Evolutionary conservation across 2,329 filamentous ascomycete genomes (phyloP), one percentile per base, ranked within the genome.

Genomic region (Leptographium lundbergii): DNA sequence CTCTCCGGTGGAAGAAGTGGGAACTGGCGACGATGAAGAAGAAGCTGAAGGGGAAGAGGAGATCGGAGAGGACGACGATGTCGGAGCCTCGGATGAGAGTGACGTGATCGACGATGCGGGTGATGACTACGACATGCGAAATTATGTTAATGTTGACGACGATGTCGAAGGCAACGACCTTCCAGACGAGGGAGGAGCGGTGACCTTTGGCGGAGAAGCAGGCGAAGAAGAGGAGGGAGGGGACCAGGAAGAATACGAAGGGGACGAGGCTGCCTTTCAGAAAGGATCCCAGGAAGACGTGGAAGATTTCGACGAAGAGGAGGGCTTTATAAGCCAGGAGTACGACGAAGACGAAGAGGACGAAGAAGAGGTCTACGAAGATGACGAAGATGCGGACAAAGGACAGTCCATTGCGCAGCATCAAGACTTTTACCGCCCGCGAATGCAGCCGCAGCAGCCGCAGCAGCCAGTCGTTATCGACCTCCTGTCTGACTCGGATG

Each of bases 401-500:
- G 56, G 56, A n/a, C 17, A 32, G n/a, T 24, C 29, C 48, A 34
- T n/a, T 3, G 22, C 24, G 22, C 22, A 55, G 9, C 53, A 25
- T 22, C 6, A 34, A 9, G 22, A 19, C 25, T 27, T 27, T 10
- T 29, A 29, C 6, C 55, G 29, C 6, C 27, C 55, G 7, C 55
- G 5, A 25, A 57, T 48, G 42, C 53, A 42, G 27, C 52, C 51
- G 1, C 17, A 27, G 29, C 6, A 54, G 17, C 7, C 59, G 25
- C 34, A 25, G 32, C 4, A 45, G 45, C 74, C 75, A 2, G 70
- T 77, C 4, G 70, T 78, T 25, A 79, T 79, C 61, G 72, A 71
- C 57, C 65, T 79, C n/a, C 9, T 57, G 42, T 48, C 42, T 7
- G 55, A 57, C 29, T 57, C 55, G 45, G 55, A 57, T 11, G 55